These are phyloP conservation scores for Amoebophrya sp. DNA, from an alignment of 169 alveolate genomes.

Conservation along the genomic window DNA sequence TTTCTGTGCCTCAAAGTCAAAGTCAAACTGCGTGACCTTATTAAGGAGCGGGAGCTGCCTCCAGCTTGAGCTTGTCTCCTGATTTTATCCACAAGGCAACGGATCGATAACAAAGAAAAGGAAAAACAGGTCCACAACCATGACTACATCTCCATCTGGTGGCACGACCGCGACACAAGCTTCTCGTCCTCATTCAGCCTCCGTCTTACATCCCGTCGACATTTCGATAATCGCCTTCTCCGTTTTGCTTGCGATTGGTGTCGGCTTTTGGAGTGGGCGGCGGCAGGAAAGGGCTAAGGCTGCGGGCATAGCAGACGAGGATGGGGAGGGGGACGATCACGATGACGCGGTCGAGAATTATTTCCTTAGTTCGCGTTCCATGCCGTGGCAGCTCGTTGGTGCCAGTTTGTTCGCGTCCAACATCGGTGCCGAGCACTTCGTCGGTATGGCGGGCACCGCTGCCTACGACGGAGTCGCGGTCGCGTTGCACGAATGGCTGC, in stretches of 20 bases:
- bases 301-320: too few relatives aligned
- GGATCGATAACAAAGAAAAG: too few relatives aligned
- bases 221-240: background rate
- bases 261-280: background rate
- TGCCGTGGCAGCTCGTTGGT: background rate
- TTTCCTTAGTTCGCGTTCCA: background rate
- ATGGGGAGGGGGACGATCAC: background rate
- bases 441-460: background rate
- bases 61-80: too few relatives aligned
- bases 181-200: background rate
- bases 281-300: background rate
- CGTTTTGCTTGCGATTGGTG: background rate
- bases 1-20: too few relatives aligned
- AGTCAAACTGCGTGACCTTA: too few relatives aligned
- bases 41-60: too few relatives aligned
- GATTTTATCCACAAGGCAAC: too few relatives aligned
- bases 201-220: background rate
- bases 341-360: background rate
- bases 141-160: too few relatives aligned
- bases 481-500: background rate
- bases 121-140: too few relatives aligned
- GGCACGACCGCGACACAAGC: too few relatives aligned
- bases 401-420: background rate
- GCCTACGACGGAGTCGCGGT: background rate
- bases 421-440: background rate